Base-by-base conservation (phyloP, 116 monocot species). In the Trichopus zeylanicus region DNA sequence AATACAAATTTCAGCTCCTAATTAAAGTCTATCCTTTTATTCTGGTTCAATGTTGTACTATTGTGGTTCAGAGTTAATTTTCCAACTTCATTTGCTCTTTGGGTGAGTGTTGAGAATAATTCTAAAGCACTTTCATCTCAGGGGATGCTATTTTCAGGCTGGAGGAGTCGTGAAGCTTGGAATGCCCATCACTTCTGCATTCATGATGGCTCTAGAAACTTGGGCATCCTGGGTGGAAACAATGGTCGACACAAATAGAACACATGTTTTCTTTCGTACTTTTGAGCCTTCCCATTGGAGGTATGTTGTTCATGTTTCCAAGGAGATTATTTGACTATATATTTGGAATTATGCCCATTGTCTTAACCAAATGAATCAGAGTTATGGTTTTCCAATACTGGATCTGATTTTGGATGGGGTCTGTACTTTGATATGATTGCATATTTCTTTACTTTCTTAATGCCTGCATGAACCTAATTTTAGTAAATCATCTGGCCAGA, bases 261-360 rank as follows among this genome's bases (percentile, higher is more conserved):
- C 97, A 21, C 87, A 70, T 62, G 87, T 98, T 15, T 85, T 98
- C 64, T 98, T 98, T 53, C 81, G 97, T 21, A 91, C 91, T 15
- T 98, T 78, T 69, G 97, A 98, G 76, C 91, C 91, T 57, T 91
- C 91, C 3, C 91, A 98, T 71, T 91, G 87, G 97, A 91, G 97
- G 97, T 95, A 67, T 53, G 55, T 8, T 31, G 51, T 51, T 46
- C 22, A 18, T 23, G 19, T 51, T 26, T 52, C 18, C 37, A 37
- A 42, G 42, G 1, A 12, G 12, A 42, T 12, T 10, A 42, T 3
- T 42, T 42, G 8, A 42, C 0, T n/a, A 42, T n/a, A 2, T 37
- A 11, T 42, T 42, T 42, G 42, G 42, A 16, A 42, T 42, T 12
- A 42, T 42, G 32, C 32, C 13, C 12, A 16, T 10, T 15, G 18